Percentiles rank a stretch among this genome's conserved stretches.
phyloP scores from a whole-genome alignment of 495 filamentous ascomycete genomes.

The Xylaria curta region DNA sequence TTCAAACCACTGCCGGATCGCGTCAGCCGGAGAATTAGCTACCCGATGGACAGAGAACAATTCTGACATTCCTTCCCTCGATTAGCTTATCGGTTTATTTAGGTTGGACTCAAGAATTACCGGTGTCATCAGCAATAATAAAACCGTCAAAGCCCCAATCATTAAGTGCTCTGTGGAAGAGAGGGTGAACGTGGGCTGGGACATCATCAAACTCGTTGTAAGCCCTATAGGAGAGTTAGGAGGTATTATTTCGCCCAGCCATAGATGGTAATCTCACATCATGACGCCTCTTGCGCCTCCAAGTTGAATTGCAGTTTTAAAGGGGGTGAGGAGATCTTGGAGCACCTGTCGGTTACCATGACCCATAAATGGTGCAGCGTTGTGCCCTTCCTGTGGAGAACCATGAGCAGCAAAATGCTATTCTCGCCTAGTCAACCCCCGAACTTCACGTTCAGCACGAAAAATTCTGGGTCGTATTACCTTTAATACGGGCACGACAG shows the following conservation, averaged over 20 bases:
- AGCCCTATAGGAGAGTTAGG: conserved; percentile 31
- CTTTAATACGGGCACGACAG: conserved; percentile 48
- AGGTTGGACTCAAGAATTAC: conserved; percentile 22
- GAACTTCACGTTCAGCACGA: not conserved
- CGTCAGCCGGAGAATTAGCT: conserved; percentile 41
- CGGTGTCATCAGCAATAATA: conserved; percentile 50
- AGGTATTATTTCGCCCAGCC: not conserved
- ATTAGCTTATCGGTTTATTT: not conserved
- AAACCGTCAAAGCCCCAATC: conserved; percentile 51
- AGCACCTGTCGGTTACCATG: conserved; percentile 48
- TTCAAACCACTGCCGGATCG: conserved; percentile 48
- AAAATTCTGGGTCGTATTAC: conserved; percentile 24
- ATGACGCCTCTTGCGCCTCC: conserved; percentile 49
- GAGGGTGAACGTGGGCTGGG: conserved; percentile 43
- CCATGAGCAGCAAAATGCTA: conserved; percentile 53
- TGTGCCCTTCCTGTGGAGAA: conserved; percentile 45
- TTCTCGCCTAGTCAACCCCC: conserved; percentile 7
- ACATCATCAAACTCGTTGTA: conserved; percentile 51
- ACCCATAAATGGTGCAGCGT: conserved; percentile 48
- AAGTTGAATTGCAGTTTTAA: conserved; percentile 49
- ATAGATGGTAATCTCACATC: conserved; percentile 41
- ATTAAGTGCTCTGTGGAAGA: conserved; percentile 44
- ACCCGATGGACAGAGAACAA: conserved; percentile 39
- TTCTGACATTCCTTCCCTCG: conserved; percentile 36
- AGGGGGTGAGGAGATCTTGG: conserved; percentile 46